Conservation (phyloP, 495 filamentous ascomycete species). For the Penicillium parvum region DNA sequence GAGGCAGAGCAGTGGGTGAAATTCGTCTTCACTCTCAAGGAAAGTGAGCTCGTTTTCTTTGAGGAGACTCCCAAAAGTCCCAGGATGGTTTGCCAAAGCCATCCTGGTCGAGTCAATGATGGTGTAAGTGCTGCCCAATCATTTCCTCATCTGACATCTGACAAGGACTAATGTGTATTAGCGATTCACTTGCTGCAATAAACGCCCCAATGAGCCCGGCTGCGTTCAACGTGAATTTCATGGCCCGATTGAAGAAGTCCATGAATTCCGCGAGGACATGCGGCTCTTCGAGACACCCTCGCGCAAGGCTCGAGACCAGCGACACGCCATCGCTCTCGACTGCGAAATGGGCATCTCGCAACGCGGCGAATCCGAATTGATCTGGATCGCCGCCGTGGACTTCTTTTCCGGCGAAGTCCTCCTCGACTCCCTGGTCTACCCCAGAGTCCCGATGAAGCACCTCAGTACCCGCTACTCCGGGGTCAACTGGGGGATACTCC, state of each 20-base stretch:
- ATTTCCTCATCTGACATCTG: not conserved
- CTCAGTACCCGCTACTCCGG: slow-evolving; percentile 39
- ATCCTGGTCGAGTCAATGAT: not conserved
- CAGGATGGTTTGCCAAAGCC: not conserved
- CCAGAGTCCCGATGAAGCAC: slow-evolving; percentile 32
- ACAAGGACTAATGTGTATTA: not conserved
- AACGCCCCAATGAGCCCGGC: not conserved
- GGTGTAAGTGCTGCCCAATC: not conserved
- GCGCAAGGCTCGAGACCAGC: not conserved
- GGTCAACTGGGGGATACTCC: slow-evolving; percentile 20
- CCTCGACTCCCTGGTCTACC: slow-evolving; percentile 40
- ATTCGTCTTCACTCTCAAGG: too few species aligned
- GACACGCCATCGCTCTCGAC: slow-evolving; percentile 40
- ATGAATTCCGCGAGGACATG: slow-evolving; percentile 1
- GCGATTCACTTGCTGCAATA: not conserved
- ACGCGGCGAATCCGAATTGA: slow-evolving; percentile 31
- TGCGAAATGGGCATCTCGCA: slow-evolving; percentile 45
- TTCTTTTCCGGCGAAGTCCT: slow-evolving; percentile 39
- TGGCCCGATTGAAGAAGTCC: not conserved
- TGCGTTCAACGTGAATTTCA: not conserved
- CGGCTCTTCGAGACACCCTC: not conserved
- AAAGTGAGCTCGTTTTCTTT: too few species aligned
- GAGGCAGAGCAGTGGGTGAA: too few species aligned
- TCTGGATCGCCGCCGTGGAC: slow-evolving; percentile 41
- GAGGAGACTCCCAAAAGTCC: too few species aligned